These are phyloP conservation scores for Neltuma alba DNA, from an alignment of 306 rosid genomes.

Conservation along the genomic window DNA sequence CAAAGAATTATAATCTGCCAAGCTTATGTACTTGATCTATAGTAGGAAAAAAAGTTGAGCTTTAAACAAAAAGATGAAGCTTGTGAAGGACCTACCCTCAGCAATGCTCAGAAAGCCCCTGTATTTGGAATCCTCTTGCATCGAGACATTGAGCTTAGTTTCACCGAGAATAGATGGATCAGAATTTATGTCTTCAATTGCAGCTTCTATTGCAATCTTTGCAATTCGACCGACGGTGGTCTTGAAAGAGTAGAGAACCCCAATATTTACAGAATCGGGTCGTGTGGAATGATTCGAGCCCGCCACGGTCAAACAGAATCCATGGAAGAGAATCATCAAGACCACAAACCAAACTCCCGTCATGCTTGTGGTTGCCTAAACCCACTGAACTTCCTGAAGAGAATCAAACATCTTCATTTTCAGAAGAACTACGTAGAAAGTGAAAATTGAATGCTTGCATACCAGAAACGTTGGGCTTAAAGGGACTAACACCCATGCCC, in stretches of 20 bases:
- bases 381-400: slow-evolving; percentile 28
- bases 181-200: slow-evolving; percentile 76
- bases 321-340: slow-evolving; percentile 47
- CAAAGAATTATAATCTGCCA: slow-evolving; percentile 25
- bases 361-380: slow-evolving; percentile 50
- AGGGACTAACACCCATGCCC: slow-evolving; percentile 18
- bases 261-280: slow-evolving; percentile 70
- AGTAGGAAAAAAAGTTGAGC: not conserved
- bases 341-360: slow-evolving; percentile 50
- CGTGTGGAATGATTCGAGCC: slow-evolving; percentile 43
- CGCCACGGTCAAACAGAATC: slow-evolving; percentile 51
- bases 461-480: not conserved
- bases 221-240: slow-evolving; percentile 64
- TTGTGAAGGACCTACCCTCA: slow-evolving; percentile 63
- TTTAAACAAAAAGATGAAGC: not conserved
- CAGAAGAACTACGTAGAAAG: not conserved
- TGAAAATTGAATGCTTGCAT: slow-evolving; percentile 13
- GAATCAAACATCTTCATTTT: slow-evolving; percentile 27
- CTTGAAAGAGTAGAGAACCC: slow-evolving; percentile 64
- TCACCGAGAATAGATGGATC: slow-evolving; percentile 70
- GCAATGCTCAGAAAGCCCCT: slow-evolving; percentile 84
- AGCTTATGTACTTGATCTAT: not conserved
- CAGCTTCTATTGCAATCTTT: slow-evolving; percentile 70
- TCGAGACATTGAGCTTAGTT: slow-evolving; percentile 55
- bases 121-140: slow-evolving; percentile 74